Conservation (phyloP, 148 eudicot species). For the Vaccinium vitisidaea region DNA sequence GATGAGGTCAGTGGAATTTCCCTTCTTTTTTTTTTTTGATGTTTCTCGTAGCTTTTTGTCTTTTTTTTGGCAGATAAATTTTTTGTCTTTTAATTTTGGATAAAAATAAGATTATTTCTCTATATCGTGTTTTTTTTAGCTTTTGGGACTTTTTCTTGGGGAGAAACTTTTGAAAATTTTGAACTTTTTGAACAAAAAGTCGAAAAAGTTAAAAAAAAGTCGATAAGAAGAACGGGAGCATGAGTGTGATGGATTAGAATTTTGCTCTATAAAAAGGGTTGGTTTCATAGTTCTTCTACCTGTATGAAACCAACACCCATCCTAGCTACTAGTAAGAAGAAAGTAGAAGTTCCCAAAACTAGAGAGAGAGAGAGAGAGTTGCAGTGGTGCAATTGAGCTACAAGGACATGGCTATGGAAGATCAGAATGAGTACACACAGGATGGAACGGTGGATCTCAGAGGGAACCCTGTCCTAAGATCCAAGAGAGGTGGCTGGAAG, state of each 20-base stretch:
- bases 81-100: too few relatives aligned
- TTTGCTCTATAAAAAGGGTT: background rate
- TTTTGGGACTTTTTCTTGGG: too few relatives aligned
- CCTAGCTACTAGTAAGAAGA: background rate
- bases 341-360: too few relatives aligned
- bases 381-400: background rate
- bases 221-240: too few relatives aligned
- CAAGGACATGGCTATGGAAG: background rate
- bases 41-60: too few relatives aligned
- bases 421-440: background rate
- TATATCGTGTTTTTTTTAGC: too few relatives aligned
- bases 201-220: too few relatives aligned
- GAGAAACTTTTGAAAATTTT: too few relatives aligned
- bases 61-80: too few relatives aligned
- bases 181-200: too few relatives aligned
- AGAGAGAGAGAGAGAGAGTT: background rate
- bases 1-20: background rate
- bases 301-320: background rate
- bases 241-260: background rate
- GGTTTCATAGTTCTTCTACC: background rate
- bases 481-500: slow-evolving; percentile 18
- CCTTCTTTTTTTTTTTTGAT: background rate
- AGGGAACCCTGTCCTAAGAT: slow-evolving; percentile 16
- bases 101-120: too few relatives aligned
- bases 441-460: slow-evolving; percentile 19